phyloP scores from a whole-genome alignment of 1,284 basidiomycete genomes.

The Malassezia sympodialis region DNA sequence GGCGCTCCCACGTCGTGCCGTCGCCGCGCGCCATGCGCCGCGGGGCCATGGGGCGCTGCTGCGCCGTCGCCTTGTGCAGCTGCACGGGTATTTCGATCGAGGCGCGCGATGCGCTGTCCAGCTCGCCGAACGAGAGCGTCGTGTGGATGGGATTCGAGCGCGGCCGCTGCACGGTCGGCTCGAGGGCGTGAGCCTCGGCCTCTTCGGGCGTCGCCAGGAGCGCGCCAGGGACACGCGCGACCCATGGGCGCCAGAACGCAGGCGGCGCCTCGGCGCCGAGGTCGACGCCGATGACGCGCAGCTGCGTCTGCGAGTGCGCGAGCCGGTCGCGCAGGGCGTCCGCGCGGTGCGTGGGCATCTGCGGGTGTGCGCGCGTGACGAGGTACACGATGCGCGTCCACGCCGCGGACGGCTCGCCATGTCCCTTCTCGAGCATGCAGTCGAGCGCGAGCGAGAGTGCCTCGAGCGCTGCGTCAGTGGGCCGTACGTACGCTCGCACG shows the following conservation, averaged over 20 bases:
- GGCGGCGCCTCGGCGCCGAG: background rate
- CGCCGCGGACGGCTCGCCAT: conserved; percentile 6
- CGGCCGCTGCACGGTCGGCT: conserved; percentile 29
- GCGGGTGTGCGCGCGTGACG: background rate
- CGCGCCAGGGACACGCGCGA: conserved; percentile 51
- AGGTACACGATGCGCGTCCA: conserved; percentile 16
- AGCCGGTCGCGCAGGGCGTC: conserved; percentile 1
- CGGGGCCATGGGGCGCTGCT: conserved; percentile 62
- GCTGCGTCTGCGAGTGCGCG: background rate
- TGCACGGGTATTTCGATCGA: conserved; percentile 64
- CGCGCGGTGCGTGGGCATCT: background rate
- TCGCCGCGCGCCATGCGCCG: conserved; percentile 48
- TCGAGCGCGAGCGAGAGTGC: background rate
- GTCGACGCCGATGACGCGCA: conserved; percentile 9
- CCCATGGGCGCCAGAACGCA: conserved; percentile 57
- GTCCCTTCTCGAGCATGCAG: background rate
- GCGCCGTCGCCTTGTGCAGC: conserved; percentile 70
- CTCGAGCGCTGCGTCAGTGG: conserved; percentile 1
- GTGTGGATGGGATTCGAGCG: conserved; percentile 22
- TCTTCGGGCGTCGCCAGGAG: conserved; percentile 52
- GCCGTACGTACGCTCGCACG: conserved; percentile 5
- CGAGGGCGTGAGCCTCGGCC: conserved; percentile 23
- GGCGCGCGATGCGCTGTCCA: conserved; percentile 19
- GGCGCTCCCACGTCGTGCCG: conserved; percentile 11
- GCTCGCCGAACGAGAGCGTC: conserved; percentile 28